A percentile compares a stretch with the other conserved stretches of the same genome.
Evolutionary conservation across 2,329 filamentous ascomycete species (phyloP).

Genomic region (Colletotrichum acutatum): DNA sequence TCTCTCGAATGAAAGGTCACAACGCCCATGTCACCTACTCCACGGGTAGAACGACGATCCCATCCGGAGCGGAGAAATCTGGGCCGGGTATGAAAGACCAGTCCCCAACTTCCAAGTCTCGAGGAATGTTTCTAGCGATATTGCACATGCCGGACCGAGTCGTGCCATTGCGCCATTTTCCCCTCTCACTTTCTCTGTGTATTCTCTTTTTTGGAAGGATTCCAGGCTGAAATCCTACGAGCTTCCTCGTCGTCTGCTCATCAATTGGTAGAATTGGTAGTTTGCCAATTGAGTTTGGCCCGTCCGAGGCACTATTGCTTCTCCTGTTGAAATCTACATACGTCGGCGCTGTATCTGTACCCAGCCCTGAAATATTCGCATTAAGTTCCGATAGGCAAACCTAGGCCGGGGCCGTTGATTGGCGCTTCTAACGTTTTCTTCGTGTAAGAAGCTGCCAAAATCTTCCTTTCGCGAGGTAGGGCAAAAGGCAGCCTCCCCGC

Average conservation of each 20-base stretch:
- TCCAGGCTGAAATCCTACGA: background rate
- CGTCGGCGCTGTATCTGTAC: background rate
- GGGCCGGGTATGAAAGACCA: background rate
- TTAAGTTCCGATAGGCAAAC: background rate
- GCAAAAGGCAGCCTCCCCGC: too few species aligned
- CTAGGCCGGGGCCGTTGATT: background rate
- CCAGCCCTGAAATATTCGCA: background rate
- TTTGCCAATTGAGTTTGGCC: background rate
- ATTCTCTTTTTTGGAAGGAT: background rate
- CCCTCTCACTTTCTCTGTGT: background rate
- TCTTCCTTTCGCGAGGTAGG: background rate
- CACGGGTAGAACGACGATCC: background rate
- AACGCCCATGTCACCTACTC: too few species aligned
- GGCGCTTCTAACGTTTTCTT: background rate
- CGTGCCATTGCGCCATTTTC: conserved; percentile 6
- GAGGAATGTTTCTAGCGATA: conserved; percentile 1
- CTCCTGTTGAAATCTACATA: background rate
- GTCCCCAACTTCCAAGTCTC: background rate
- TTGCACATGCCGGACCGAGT: background rate
- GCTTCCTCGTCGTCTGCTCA: background rate
- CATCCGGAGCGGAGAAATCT: background rate
- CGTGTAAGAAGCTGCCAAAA: background rate
- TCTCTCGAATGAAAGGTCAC: too few species aligned
- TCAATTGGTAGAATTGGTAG: background rate
- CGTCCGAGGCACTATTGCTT: background rate